Evolutionary conservation across 129 eudicot genomes (phyloP).

Genomic region (Lonicera japonica): DNA sequence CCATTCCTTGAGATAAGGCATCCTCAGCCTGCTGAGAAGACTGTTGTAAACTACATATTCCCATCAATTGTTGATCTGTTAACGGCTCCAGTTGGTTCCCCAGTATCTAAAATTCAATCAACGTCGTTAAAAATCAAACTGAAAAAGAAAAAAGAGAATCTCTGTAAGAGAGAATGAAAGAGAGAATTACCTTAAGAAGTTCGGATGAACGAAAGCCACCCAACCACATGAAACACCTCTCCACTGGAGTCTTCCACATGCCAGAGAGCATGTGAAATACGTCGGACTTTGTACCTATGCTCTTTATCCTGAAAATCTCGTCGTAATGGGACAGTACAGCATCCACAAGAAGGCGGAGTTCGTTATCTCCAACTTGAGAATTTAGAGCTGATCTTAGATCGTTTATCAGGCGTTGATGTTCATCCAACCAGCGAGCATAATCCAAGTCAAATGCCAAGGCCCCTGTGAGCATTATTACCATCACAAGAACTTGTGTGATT

Average conservation of each 20-base stretch:
- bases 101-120: constrained; percentile 45
- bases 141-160: background rate
- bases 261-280: constrained; percentile 97
- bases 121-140: background rate
- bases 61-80: constrained; percentile 86
- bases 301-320: constrained; percentile 70
- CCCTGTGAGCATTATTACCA: constrained; percentile 34
- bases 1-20: constrained; percentile 98
- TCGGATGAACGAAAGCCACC: constrained; percentile 98
- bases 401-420: constrained; percentile 77
- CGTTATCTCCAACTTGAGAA: constrained; percentile 55
- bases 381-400: constrained; percentile 71
- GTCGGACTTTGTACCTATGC: constrained; percentile 66
- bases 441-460: constrained; percentile 83
- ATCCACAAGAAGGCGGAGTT: constrained; percentile 70
- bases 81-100: constrained; percentile 81
- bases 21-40: constrained; percentile 97
- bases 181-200: constrained; percentile 66
- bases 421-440: constrained; percentile 83
- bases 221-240: constrained; percentile 97
- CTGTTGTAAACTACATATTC: constrained; percentile 85
- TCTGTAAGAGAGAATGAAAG: background rate
- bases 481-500: background rate
- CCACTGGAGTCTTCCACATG: constrained; percentile 99
- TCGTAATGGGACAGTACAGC: constrained; percentile 81